Conservation (phyloP, 2,329 filamentous ascomycete genomes). For the Ceratocystis cubensis region DNA sequence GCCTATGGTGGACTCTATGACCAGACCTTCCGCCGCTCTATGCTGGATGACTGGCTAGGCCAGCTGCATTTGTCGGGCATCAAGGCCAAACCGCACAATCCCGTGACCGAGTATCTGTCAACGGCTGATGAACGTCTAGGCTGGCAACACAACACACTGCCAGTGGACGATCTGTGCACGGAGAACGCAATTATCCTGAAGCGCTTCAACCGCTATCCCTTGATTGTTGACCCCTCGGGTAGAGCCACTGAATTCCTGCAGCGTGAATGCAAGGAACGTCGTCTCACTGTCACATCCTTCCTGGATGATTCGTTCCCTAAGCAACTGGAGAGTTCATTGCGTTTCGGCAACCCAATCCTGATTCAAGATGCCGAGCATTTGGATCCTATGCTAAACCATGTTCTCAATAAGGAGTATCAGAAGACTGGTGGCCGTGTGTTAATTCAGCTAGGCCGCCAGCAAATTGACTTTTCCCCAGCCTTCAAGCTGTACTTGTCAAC, state of each 20-base stretch:
- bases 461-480: constrained; percentile 95
- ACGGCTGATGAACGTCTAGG: constrained; percentile 87
- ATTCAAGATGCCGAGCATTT: constrained; percentile 97
- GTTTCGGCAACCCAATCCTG: constrained; percentile 95
- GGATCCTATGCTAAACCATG: constrained; percentile 93
- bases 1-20: constrained; percentile 96
- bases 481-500: constrained; percentile 95
- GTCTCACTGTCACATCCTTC: constrained; percentile 94
- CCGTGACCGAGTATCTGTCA: constrained; percentile 90
- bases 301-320: constrained; percentile 96
- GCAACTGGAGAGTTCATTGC: constrained; percentile 88
- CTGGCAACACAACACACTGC: constrained; percentile 89
- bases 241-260: constrained; percentile 89
- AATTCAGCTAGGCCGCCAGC: constrained; percentile 95
- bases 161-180: constrained; percentile 93
- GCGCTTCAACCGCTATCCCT: constrained; percentile 93
- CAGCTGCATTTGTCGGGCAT: constrained; percentile 90
- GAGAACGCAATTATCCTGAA: constrained; percentile 97
- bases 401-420: constrained; percentile 98
- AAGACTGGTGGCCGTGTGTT: constrained; percentile 95
- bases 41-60: constrained; percentile 95
- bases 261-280: constrained; percentile 84
- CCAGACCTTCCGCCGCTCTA: constrained; percentile 92
- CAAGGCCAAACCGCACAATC: constrained; percentile 83
- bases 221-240: constrained; percentile 96